These are phyloP conservation scores for Lasiodiplodia sp. DNA, from an alignment of 2,329 filamentous ascomycete species.

Conservation along the genomic window DNA sequence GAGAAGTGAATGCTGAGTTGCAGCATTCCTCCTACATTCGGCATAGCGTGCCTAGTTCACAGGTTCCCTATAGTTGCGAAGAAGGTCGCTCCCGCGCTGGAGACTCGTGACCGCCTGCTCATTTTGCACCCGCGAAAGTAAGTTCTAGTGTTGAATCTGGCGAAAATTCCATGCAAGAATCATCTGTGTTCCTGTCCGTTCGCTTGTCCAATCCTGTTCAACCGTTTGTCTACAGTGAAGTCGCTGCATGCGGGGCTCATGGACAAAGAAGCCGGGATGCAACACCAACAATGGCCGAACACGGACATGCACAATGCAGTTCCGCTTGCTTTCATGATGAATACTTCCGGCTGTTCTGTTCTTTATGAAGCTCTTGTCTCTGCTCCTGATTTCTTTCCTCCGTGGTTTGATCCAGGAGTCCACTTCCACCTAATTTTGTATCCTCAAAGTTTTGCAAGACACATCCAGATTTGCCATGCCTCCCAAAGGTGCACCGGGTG, in stretches of 20 bases:
- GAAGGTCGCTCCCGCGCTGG: too few relatives aligned
- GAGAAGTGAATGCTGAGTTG: not conserved
- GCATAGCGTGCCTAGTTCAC: not conserved
- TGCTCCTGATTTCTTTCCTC: not conserved
- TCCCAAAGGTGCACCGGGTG: not conserved
- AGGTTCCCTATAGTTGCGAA: too few relatives aligned
- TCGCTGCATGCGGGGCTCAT: constrained; percentile 9
- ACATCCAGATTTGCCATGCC: not conserved
- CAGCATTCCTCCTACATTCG: constrained; percentile 2
- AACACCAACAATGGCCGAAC: constrained; percentile 6
- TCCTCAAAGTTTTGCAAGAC: too few relatives aligned
- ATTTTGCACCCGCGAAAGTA: too few relatives aligned
- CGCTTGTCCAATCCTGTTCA: not conserved
- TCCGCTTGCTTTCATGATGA: not conserved
- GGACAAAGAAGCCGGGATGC: constrained; percentile 3
- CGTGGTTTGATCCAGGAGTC: not conserved
- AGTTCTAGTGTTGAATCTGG: not conserved
- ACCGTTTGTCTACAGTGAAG: not conserved
- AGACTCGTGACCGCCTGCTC: too few relatives aligned
- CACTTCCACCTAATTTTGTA: not conserved
- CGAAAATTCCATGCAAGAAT: not conserved
- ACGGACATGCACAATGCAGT: not conserved
- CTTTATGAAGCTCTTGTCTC: constrained; percentile 11
- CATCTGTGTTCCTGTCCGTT: not conserved
- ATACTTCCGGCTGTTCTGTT: not conserved